phyloP scores from a whole-genome alignment of 2,329 filamentous ascomycete genomes.

The Elsinoe necatrix region DNA sequence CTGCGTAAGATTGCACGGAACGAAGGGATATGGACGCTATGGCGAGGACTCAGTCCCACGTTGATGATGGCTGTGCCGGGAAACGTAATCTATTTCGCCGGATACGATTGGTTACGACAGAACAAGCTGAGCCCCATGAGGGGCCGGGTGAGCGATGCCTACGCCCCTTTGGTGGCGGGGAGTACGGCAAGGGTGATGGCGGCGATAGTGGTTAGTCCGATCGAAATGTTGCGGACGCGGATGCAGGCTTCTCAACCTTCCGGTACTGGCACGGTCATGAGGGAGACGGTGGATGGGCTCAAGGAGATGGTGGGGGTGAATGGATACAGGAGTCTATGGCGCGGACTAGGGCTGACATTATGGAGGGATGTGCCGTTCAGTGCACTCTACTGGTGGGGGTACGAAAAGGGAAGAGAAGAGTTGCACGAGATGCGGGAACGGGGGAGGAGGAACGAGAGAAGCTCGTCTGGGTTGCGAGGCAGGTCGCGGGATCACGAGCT shows the following conservation, averaged over 20 bases:
- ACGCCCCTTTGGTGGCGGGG: conserved; percentile 73
- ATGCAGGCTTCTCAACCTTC: conserved; percentile 63
- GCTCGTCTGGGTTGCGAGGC: conserved; percentile 24
- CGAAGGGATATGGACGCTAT: conserved; percentile 77
- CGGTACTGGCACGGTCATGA: conserved; percentile 59
- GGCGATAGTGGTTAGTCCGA: conserved; percentile 74
- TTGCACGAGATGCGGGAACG: conserved; percentile 59
- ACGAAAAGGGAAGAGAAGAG: conserved; percentile 69
- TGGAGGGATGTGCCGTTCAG: conserved; percentile 98
- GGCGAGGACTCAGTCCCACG: conserved; percentile 90
- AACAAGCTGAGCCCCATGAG: conserved; percentile 64
- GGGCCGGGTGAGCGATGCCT: conserved; percentile 53
- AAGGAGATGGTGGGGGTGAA: conserved; percentile 67
- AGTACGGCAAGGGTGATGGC: conserved; percentile 69
- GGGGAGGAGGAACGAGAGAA: conserved; percentile 26
- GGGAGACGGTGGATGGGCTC: conserved; percentile 67
- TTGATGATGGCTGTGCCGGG: conserved; percentile 87
- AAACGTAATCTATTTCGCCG: conserved; percentile 98
- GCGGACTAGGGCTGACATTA: conserved; percentile 79
- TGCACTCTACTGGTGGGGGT: conserved; percentile 96
- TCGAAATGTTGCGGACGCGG: conserved; percentile 88
- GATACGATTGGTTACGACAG: conserved; percentile 87
- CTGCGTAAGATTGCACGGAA: conserved; percentile 90
- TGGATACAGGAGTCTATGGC: conserved; percentile 79
- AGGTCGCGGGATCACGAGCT: conserved; percentile 54